Percentiles rank a stretch among this genome's conserved stretches.
These are phyloP conservation scores for Fagopyrum esculentum DNA, from an alignment of 148 eudicot species.

Conservation along the genomic window DNA sequence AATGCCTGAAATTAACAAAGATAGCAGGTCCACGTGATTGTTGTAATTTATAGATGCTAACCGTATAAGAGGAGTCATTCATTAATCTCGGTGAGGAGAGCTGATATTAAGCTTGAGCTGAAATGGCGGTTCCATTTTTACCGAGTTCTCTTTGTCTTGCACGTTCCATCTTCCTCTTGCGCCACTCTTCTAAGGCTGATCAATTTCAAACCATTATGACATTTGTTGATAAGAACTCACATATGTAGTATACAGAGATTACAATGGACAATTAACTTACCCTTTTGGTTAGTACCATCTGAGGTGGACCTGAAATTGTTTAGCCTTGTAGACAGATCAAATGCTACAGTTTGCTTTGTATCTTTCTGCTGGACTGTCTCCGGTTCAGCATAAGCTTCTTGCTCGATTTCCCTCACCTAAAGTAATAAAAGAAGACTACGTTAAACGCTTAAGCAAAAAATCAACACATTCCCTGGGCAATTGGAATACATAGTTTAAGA, in stretches of 20 bases:
- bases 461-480: background rate
- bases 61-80: background rate
- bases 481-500: background rate
- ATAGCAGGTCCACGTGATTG: background rate
- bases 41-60: background rate
- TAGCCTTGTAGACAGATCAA: conserved; percentile 66
- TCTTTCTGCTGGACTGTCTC: conserved; percentile 56
- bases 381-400: conserved; percentile 46
- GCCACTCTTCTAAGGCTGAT: conserved; percentile 89
- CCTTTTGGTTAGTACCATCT: conserved; percentile 67
- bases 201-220: conserved; percentile 2
- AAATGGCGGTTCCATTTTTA: conserved; percentile 36
- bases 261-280: conserved; percentile 21
- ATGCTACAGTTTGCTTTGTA: conserved; percentile 67
- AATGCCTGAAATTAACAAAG: background rate
- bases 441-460: no score
- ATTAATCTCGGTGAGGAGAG: background rate
- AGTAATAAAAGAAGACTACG: background rate
- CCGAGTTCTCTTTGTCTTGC: conserved; percentile 68
- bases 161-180: conserved; percentile 85
- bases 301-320: conserved; percentile 47
- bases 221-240: background rate
- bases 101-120: conserved; percentile 18
- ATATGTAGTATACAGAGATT: background rate
- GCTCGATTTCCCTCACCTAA: conserved; percentile 78